Conservation (phyloP, 2,329 filamentous ascomycete species). For the Pyrenophora tritici-repentis region DNA sequence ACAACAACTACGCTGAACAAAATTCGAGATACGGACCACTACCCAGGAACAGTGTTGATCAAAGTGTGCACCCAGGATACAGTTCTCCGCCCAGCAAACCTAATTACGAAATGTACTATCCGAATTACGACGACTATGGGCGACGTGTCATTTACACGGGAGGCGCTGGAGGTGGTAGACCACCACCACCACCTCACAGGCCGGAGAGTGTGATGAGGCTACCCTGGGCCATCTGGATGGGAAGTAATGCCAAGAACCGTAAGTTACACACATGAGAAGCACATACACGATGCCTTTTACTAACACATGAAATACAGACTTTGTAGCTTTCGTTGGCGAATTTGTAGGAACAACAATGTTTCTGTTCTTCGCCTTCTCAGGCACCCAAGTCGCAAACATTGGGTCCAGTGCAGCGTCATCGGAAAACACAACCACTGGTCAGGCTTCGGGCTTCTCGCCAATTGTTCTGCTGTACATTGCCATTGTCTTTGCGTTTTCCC, state of each 20-base stretch:
- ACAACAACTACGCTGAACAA: constrained; percentile 22
- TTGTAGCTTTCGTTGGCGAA: constrained; percentile 56
- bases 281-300: constrained; percentile 32
- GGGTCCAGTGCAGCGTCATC: constrained; percentile 48
- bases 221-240: constrained; percentile 46
- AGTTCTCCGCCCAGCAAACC: constrained; percentile 29
- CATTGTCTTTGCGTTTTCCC: constrained; percentile 43
- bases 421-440: constrained; percentile 51
- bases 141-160: constrained; percentile 16
- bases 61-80: constrained; percentile 16
- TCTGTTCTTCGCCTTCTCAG: constrained; percentile 52
- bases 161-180: constrained; percentile 14
- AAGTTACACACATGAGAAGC: constrained; percentile 4
- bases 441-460: constrained; percentile 52
- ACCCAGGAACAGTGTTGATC: constrained; percentile 24
- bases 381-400: constrained; percentile 55
- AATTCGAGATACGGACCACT: constrained; percentile 20
- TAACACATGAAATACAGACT: constrained; percentile 23
- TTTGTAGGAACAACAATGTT: constrained; percentile 54
- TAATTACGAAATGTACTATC: constrained; percentile 28
- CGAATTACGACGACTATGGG: constrained; percentile 27
- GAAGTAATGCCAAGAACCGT: constrained; percentile 45
- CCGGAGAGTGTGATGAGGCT: constrained; percentile 47
- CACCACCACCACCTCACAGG: constrained; percentile 34
- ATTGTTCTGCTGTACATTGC: constrained; percentile 48